Base-by-base conservation (phyloP, 75 land plant genomes). In the Cryptomeria japonica region DNA sequence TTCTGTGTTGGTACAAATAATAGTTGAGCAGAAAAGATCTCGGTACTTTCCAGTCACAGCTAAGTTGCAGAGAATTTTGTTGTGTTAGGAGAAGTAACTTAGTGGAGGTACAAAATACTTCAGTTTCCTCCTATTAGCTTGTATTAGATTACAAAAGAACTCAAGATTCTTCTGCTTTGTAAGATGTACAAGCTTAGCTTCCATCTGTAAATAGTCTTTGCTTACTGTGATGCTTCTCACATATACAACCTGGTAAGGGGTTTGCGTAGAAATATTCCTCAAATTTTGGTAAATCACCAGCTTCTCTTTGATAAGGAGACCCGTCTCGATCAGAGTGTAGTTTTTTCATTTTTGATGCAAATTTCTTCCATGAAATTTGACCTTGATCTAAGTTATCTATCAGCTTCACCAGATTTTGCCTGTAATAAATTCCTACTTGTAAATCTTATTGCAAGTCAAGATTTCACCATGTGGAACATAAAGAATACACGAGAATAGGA, bases 221-320 rank as follows among this genome's bases (percentile, higher is more conserved):
- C 10, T 34, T 85, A 25, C 53, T 55, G 25, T 53, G 46, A 32
- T 76, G 25, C 86, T 22, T 88, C 84, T 96, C 93, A 88, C 99
- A 98, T 56, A 98, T 95, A 85, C 99, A 98, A 28, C 99, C 99
- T 28, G 99, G 99, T 38, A 93, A 91, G 61, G 99, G 99, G 87
- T 98, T 98, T 28, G 99, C 97, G 85, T 97, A 97, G 91, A 98
- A 98, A 87, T 95, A 93, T 88, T 98, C 99, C 87, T 98, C 99
- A 64, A 94, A 86, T 88, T 98, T 98, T 32, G 97, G 97, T 37
- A 91, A 90, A 84, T 96, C 97, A 14, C 97, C 97, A 31, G 92
- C 34, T 90, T 93, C 96, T 80, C 97, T 90, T 19, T 70, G 39
- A 77, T 93, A 92, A 32, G 97, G 97, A 53, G 89, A 93, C 31